Percentiles rank a stretch among this genome's conserved stretches.
These are phyloP conservation scores for Ceratobasidium sp. DNA, from an alignment of 1,284 basidiomycete species.

Conservation along the genomic window DNA sequence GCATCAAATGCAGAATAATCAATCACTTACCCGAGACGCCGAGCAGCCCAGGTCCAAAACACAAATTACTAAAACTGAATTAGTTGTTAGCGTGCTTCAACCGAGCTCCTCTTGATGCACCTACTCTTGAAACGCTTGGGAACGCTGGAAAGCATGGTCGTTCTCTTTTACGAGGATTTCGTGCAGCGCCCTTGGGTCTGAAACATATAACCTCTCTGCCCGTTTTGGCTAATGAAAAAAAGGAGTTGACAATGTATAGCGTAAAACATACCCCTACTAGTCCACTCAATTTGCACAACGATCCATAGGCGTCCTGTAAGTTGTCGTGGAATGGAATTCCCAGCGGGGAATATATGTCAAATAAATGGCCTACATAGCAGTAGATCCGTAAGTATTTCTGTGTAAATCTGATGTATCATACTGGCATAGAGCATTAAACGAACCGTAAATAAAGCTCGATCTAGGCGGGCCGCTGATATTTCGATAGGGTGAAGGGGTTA, in stretches of 20 bases:
- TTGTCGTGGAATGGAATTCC: background rate
- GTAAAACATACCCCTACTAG: conserved; percentile 13
- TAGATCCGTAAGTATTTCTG: too few species aligned
- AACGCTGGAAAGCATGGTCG: conserved; percentile 1
- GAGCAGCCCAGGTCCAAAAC: conserved; percentile 12
- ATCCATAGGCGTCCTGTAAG: conserved; percentile 15
- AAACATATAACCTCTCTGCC: conserved; percentile 6
- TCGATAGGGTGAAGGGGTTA: background rate
- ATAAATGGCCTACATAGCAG: conserved; percentile 18
- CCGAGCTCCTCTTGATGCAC: background rate
- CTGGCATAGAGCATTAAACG: background rate
- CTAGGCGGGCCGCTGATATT: conserved; percentile 23
- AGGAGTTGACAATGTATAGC: too few species aligned
- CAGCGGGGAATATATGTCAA: background rate
- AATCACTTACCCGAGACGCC: background rate
- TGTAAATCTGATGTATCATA: too few species aligned
- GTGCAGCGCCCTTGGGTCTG: conserved; percentile 20
- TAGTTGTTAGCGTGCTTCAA: too few species aligned
- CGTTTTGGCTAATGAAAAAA: background rate
- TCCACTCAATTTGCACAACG: conserved; percentile 2
- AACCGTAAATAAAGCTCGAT: conserved; percentile 2
- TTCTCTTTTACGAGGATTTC: conserved; percentile 22
- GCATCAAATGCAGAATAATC: too few species aligned
- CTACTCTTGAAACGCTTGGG: background rate
- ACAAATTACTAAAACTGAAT: background rate